phyloP scores from a whole-genome alignment of 2,329 filamentous ascomycete genomes.

The Hirsutella thompsonii region DNA sequence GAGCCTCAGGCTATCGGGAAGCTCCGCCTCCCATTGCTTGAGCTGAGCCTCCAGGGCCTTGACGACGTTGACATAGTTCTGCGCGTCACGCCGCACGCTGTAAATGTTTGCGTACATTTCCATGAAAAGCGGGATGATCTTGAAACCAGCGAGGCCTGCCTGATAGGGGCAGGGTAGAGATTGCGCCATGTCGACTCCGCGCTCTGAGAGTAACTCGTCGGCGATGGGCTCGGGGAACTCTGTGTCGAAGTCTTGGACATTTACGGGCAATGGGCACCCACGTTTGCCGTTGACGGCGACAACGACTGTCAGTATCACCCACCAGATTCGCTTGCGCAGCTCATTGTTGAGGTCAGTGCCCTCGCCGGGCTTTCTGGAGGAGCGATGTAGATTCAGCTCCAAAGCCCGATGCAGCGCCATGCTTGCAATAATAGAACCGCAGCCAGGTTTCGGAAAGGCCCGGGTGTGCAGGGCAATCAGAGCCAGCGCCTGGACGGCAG shows the following conservation, averaged over 20 bases:
- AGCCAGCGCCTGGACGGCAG: conserved; percentile 59
- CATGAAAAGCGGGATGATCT: conserved; percentile 52
- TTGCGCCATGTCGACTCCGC: conserved; percentile 43
- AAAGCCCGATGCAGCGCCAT: conserved; percentile 56
- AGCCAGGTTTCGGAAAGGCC: conserved; percentile 67
- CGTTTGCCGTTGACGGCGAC: conserved; percentile 62
- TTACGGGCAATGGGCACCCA: conserved; percentile 64
- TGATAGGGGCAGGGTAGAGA: conserved; percentile 52
- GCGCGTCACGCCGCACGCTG: conserved; percentile 48
- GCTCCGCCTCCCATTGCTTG: conserved; percentile 45
- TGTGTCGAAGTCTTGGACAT: conserved; percentile 63
- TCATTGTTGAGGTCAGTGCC: conserved; percentile 54
- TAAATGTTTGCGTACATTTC: conserved; percentile 71
- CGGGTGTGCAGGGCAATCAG: conserved; percentile 62
- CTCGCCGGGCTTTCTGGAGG: conserved; percentile 37
- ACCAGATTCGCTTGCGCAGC: conserved; percentile 66
- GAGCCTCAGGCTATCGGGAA: conserved; percentile 47
- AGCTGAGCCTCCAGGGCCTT: conserved; percentile 53
- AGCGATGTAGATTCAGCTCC: conserved; percentile 64
- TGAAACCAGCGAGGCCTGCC: conserved; percentile 53
- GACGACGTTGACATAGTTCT: conserved; percentile 51
- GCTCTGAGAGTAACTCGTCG: conserved; percentile 56
- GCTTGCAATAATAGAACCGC: conserved; percentile 55
- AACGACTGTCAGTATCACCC: conserved; percentile 54
- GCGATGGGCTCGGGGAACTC: conserved; percentile 60